Conservation (phyloP, 2,329 filamentous ascomycete species). For the Neonectria faginata region DNA sequence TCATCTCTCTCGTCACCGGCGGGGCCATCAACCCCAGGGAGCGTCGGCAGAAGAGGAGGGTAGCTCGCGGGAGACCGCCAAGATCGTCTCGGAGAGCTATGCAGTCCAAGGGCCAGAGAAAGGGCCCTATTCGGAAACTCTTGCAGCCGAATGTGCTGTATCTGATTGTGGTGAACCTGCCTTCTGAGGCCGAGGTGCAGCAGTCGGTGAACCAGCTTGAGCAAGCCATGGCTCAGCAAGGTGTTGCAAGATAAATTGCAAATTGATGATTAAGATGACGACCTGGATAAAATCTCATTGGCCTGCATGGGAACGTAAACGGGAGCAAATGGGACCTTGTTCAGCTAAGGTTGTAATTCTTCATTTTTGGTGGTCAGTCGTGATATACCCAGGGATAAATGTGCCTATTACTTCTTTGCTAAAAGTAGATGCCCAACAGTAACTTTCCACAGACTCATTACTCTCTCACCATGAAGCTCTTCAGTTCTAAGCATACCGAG, state of each 20-base stretch:
- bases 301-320: too few relatives aligned
- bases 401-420: too few relatives aligned
- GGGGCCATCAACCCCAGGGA: conserved; percentile 13
- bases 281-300: too few relatives aligned
- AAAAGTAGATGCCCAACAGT: too few relatives aligned
- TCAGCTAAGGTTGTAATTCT: too few relatives aligned
- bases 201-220: conserved; percentile 18
- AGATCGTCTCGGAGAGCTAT: background rate
- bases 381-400: too few relatives aligned
- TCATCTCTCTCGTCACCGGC: conserved; percentile 21
- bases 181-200: conserved; percentile 14
- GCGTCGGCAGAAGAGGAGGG: conserved; percentile 7
- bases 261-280: too few relatives aligned
- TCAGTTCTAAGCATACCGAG: too few relatives aligned
- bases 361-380: too few relatives aligned
- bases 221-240: conserved; percentile 11
- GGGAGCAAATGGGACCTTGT: too few relatives aligned
- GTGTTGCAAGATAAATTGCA: background rate
- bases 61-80: conserved; percentile 1
- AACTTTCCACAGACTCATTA: too few relatives aligned
- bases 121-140: conserved; percentile 14
- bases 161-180: conserved; percentile 16
- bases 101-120: background rate
- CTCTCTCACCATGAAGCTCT: too few relatives aligned
- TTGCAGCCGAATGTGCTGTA: conserved; percentile 12